Conservation (phyloP, 2,329 filamentous ascomycete species). For the Phialocephala sp. region DNA sequence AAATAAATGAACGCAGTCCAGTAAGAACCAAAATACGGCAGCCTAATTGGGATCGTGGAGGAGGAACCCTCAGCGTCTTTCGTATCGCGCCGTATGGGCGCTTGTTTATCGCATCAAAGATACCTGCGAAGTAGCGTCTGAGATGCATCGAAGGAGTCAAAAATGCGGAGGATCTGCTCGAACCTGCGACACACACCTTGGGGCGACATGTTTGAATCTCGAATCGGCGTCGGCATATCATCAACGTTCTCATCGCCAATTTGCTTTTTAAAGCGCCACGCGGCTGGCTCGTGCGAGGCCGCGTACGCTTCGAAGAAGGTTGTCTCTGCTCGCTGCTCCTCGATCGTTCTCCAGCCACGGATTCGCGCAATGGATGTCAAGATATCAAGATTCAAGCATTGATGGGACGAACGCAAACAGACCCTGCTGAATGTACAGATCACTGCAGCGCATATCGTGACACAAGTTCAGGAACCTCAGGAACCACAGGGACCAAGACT, state of each 20-base stretch:
- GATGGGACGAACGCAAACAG: not conserved
- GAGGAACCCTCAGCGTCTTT: not conserved
- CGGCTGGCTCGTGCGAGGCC: constrained; percentile 10
- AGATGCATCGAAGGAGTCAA: not conserved
- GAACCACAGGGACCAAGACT: not conserved
- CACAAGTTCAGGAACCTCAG: not conserved
- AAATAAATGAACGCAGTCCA: not conserved
- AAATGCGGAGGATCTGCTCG: not conserved
- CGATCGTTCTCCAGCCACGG: constrained; percentile 2
- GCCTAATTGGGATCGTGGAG: not conserved
- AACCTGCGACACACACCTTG: constrained; percentile 5
- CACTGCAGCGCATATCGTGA: constrained; percentile 5
- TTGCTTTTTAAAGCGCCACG: not conserved
- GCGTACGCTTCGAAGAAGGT: not conserved
- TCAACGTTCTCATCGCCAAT: not conserved
- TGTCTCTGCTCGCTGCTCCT: not conserved
- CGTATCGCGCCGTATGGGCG: not conserved
- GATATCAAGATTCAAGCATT: not conserved
- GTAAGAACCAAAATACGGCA: constrained; percentile 5
- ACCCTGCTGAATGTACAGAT: not conserved
- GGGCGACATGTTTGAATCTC: constrained; percentile 12
- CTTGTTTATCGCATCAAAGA: not conserved
- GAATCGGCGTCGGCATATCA: constrained; percentile 12
- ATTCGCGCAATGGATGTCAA: not conserved
- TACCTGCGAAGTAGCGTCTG: not conserved